Percentiles rank a stretch among this genome's conserved stretches.
phyloP scores from a whole-genome alignment of 306 rosid species.

The Astragalus membranaceus region DNA sequence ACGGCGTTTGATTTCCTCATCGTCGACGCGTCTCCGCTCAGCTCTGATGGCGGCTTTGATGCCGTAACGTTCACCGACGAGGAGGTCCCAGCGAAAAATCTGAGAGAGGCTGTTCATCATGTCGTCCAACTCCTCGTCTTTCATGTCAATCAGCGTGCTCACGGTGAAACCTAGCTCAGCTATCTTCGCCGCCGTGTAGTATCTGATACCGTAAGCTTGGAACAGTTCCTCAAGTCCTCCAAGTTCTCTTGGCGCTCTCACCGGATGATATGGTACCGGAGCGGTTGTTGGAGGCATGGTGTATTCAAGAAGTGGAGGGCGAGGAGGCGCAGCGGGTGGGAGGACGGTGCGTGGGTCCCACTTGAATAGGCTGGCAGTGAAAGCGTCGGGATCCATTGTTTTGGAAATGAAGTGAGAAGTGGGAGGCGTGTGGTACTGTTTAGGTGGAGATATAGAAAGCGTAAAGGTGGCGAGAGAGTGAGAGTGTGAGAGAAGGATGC shows the following conservation, averaged over 20 bases:
- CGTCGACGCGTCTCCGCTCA: conserved; percentile 69
- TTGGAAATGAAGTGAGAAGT: conserved; percentile 11
- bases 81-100: conserved; percentile 80
- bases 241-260: conserved; percentile 31
- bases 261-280: not conserved
- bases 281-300: conserved; percentile 13
- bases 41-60: conserved; percentile 90
- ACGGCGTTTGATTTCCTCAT: conserved; percentile 60
- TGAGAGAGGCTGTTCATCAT: conserved; percentile 91
- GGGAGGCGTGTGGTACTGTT: conserved; percentile 23
- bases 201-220: conserved; percentile 80
- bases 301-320: conserved; percentile 34
- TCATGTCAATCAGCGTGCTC: conserved; percentile 73
- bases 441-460: conserved; percentile 26
- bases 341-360: conserved; percentile 78
- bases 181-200: conserved; percentile 78
- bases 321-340: conserved; percentile 9
- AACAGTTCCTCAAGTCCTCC: conserved; percentile 77
- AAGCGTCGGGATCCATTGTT: conserved; percentile 76
- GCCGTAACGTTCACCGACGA: conserved; percentile 88
- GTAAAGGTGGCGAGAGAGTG: conserved; percentile 18
- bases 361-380: conserved; percentile 69
- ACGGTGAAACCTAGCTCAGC: conserved; percentile 93
- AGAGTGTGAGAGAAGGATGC: not conserved
- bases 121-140: conserved; percentile 87